These are phyloP conservation scores for Alternaria dauci DNA, from an alignment of 2,329 filamentous ascomycete species.

Conservation along the genomic window DNA sequence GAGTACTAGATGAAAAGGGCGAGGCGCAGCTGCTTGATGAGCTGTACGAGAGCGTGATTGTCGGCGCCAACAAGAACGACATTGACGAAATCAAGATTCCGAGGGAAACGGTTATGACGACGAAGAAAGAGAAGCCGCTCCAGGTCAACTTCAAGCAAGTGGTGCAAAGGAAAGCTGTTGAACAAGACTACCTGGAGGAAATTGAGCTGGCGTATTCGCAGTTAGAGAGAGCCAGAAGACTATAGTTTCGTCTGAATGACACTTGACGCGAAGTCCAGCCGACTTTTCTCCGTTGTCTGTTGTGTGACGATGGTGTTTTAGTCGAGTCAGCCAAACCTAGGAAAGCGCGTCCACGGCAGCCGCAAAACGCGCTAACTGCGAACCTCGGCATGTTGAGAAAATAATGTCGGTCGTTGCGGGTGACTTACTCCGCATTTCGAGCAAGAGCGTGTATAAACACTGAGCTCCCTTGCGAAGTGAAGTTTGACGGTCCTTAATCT, in stretches of 20 bases:
- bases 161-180: conserved; percentile 24
- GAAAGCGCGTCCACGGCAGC: not conserved
- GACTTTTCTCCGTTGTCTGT: not conserved
- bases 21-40: conserved; percentile 17
- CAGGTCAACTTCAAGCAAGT: conserved; percentile 23
- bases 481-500: not conserved
- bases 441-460: conserved; percentile 5
- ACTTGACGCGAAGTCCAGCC: not conserved
- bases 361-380: conserved; percentile 15
- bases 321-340: conserved; percentile 17
- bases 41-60: conserved; percentile 14
- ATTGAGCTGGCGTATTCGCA: conserved; percentile 26
- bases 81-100: no score
- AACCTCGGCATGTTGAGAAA: conserved; percentile 20
- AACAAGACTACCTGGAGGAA: conserved; percentile 27
- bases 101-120: conserved; percentile 14
- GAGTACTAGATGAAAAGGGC: conserved; percentile 17
- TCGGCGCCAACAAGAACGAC: conserved; percentile 1
- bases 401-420: conserved; percentile 22
- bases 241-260: not conserved
- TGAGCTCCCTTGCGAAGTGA: not conserved
- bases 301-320: not conserved
- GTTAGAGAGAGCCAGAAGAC: not conserved
- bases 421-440: conserved; percentile 28
- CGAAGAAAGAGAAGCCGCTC: conserved; percentile 25